Conservation (phyloP, 2,329 filamentous ascomycete species). For the Metarhizium rileyi region DNA sequence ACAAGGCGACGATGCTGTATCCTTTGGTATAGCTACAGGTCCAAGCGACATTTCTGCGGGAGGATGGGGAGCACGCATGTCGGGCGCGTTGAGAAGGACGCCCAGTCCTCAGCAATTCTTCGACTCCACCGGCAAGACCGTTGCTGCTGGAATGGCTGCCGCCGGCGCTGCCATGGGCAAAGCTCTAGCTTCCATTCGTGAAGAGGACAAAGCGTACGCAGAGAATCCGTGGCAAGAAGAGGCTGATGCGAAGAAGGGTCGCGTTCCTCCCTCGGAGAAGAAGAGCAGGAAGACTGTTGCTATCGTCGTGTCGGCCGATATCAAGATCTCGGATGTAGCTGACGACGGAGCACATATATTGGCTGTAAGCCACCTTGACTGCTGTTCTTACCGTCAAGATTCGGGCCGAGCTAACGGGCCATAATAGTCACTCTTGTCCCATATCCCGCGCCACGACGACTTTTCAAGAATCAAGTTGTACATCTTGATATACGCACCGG, state of each 20-base stretch:
- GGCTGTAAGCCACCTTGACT: slow-evolving; percentile 52
- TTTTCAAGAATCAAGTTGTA: slow-evolving; percentile 68
- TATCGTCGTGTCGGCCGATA: slow-evolving; percentile 77
- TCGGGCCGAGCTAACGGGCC: slow-evolving; percentile 8
- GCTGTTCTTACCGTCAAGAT: neutral
- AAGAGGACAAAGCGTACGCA: slow-evolving; percentile 73
- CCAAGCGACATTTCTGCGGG: slow-evolving; percentile 24
- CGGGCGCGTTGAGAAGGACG: slow-evolving; percentile 69
- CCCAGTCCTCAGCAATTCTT: slow-evolving; percentile 84
- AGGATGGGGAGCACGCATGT: slow-evolving; percentile 68
- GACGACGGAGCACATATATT: slow-evolving; percentile 62
- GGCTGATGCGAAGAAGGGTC: slow-evolving; percentile 56
- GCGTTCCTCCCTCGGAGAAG: slow-evolving; percentile 23
- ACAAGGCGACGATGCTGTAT: slow-evolving; percentile 24
- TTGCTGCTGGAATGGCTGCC: slow-evolving; percentile 72
- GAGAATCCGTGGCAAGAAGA: slow-evolving; percentile 93
- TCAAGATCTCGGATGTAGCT: slow-evolving; percentile 46
- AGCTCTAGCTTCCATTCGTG: slow-evolving; percentile 71
- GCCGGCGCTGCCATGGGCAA: slow-evolving; percentile 75
- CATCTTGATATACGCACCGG: slow-evolving; percentile 80
- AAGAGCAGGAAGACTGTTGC: slow-evolving; percentile 69
- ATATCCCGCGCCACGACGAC: slow-evolving; percentile 72
- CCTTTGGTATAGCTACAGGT: slow-evolving; percentile 26
- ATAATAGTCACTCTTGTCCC: slow-evolving; percentile 70
- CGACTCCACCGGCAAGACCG: slow-evolving; percentile 70